phyloP scores from a whole-genome alignment of 2,329 filamentous ascomycete species.

The Calonectria pseudoreteaudii region DNA sequence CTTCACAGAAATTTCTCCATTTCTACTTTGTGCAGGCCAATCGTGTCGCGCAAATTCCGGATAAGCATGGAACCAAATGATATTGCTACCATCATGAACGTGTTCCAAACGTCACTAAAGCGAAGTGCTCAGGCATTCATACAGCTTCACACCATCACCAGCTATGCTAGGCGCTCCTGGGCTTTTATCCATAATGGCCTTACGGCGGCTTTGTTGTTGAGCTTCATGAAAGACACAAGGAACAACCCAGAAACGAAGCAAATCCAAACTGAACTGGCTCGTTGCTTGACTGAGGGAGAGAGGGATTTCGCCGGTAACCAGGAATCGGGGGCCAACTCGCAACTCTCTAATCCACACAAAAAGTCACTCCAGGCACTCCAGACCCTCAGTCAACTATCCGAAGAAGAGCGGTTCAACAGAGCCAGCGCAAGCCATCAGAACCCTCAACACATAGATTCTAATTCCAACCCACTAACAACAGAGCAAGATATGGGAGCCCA shows the following conservation, averaged over 20 bases:
- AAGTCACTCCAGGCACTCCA: slow-evolving; percentile 27
- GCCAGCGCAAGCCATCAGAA: neutral
- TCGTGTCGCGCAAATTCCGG: slow-evolving; percentile 14
- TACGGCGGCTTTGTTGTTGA: slow-evolving; percentile 30
- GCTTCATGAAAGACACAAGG: slow-evolving; percentile 23
- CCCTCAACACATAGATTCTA: neutral
- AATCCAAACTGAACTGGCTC: slow-evolving; percentile 31
- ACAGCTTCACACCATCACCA: slow-evolving; percentile 24
- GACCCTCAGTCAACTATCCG: slow-evolving; percentile 4
- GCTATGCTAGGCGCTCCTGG: slow-evolving; percentile 33
- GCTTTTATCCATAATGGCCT: slow-evolving; percentile 36
- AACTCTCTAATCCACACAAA: slow-evolving; percentile 29
- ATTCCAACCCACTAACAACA: neutral
- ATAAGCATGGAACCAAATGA: neutral
- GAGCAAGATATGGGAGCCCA: neutral
- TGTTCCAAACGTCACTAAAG: slow-evolving; percentile 21
- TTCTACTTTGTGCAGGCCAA: slow-evolving; percentile 27
- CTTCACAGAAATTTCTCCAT: slow-evolving; percentile 30
- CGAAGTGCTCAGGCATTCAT: slow-evolving; percentile 26
- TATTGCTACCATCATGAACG: neutral
- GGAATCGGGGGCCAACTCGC: neutral
- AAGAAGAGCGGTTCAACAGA: neutral
- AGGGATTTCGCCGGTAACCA: neutral
- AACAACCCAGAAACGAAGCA: slow-evolving; percentile 18
- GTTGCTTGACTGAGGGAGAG: slow-evolving; percentile 17